Conservation (phyloP, 345 rosid species). For the Citrus sp. region DNA sequence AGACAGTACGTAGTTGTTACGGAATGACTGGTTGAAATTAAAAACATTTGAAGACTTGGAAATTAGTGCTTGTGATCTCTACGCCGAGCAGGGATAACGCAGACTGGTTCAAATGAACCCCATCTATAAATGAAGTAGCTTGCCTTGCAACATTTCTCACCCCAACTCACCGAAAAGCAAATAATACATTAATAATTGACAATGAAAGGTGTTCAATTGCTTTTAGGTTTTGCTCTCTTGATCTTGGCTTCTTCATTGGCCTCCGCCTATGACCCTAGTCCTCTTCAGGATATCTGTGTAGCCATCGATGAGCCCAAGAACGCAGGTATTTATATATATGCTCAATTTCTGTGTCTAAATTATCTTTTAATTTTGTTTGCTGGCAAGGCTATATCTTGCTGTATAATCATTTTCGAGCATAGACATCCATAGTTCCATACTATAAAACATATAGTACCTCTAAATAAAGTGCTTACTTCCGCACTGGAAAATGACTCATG, state of each 20-base stretch:
- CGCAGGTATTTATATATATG: not conserved
- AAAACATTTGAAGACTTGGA: too few species aligned
- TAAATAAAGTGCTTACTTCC: too few species aligned
- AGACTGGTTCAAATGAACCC: not conserved
- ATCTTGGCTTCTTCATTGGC: not conserved
- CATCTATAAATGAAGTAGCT: not conserved
- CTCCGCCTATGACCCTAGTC: conserved; percentile 22
- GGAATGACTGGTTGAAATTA: not conserved
- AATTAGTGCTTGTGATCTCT: not conserved
- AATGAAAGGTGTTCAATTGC: conserved; percentile 6
- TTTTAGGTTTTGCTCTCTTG: conserved; percentile 10
- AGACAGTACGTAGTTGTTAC: not conserved
- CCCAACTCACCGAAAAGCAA: not conserved
- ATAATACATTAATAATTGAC: not conserved
- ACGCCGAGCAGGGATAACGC: not conserved
- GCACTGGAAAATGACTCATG: too few species aligned
- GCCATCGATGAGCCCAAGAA: conserved; percentile 14
- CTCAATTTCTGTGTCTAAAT: not conserved
- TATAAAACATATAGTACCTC: too few species aligned
- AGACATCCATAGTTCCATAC: too few species aligned
- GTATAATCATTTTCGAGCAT: too few species aligned
- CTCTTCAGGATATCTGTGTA: conserved; percentile 33
- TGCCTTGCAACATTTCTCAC: conserved; percentile 4
- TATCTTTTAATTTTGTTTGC: too few species aligned
- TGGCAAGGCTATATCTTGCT: too few species aligned